Evolutionary conservation across 129 eudicot genomes (phyloP), one percentile per base, ranked within the genome.

Genomic region (Flaveria ramosissima): DNA sequence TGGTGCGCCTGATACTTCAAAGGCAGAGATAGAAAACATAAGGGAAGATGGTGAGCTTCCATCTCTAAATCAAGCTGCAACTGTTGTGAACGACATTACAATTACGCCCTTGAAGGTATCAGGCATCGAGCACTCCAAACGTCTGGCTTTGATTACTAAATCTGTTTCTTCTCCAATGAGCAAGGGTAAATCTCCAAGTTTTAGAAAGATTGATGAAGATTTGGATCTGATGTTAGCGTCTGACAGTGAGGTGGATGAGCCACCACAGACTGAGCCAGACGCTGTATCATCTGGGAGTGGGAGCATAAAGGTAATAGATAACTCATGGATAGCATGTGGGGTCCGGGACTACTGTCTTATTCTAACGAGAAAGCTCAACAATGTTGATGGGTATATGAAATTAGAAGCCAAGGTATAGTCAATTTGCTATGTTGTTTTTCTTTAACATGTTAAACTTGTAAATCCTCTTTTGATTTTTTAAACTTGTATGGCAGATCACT

Each of bases 1-100:
- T 51, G 76, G 26, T 61, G 85, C 65, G 65, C 76, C 78, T 48
- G 93, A 77, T 64, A 71, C 81, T 72, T 83, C 90, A 80, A 91
- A 86, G 78, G 75, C 79, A 56, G 94, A 82, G 75, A 69, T 74
- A 68, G 98, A 88, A 42, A 73, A 47, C 71, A 14, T 70, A 26
- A 72, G 88, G 73, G 98, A 93, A 79, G 98, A 94, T 88, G 98
- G 98, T 62, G 98, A 94, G 84, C 98, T 94, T 68, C 98, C 97
- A 26, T 86, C 92, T 72, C 53, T 89, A 75, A 59, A 75, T 84
- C 83, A 88, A 47, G 68, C 47, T 56, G 21, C 86, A 36, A 45
- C 60, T 4, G 69, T 65, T 50, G 80, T 51, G 16, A 83, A 81
- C 19, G 86, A 81, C 78, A 72, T 55, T 82, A 73, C 77, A 23